phyloP scores from a whole-genome alignment of 768 basidiomycete species.

The Tricholoma matsutake region DNA sequence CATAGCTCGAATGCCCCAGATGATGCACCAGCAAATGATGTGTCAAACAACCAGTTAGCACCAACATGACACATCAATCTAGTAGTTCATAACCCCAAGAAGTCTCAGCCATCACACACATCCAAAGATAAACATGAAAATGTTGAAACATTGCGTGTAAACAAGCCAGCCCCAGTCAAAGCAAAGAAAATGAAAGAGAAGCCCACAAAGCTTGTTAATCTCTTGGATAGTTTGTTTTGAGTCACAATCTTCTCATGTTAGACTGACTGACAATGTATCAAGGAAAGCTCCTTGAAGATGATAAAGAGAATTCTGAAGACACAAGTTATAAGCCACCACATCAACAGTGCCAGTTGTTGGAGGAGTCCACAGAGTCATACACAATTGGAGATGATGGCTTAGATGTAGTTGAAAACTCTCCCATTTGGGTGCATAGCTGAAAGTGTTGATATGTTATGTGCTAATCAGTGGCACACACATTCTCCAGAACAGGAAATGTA shows the following conservation, averaged over 20 bases:
- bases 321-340: background rate
- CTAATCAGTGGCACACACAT: background rate
- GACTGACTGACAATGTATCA: background rate
- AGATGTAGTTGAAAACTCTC: background rate
- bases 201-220: background rate
- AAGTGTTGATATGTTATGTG: background rate
- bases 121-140: background rate
- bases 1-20: conserved; percentile 5
- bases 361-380: background rate
- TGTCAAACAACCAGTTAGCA: background rate
- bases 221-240: background rate
- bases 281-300: background rate
- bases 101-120: background rate
- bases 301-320: background rate
- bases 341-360: conserved; percentile 1
- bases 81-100: background rate
- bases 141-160: background rate
- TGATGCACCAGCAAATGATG: background rate
- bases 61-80: background rate
- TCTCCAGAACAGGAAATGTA: background rate
- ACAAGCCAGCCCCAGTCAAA: background rate
- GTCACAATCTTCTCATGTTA: background rate
- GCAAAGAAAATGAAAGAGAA: background rate
- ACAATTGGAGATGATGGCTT: background rate
- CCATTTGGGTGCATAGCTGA: background rate